Conservation (phyloP, 495 filamentous ascomycete species). For the Parachaetomium inaequale region DNA sequence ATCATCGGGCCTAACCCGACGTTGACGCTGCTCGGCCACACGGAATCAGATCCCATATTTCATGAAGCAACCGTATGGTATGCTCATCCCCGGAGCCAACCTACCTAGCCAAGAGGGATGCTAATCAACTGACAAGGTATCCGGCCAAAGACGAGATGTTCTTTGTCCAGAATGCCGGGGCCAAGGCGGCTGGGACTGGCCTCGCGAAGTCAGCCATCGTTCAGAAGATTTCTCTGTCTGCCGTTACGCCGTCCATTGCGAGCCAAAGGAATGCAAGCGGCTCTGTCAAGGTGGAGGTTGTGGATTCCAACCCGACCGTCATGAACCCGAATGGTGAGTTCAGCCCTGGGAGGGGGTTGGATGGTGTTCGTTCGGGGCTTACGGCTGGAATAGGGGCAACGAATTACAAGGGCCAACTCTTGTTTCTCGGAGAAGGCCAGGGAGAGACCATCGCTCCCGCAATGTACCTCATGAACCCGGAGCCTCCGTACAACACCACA, state of each 20-base stretch:
- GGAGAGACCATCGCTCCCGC: slow-evolving; percentile 42
- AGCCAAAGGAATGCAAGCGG: slow-evolving; percentile 41
- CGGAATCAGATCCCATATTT: slow-evolving; percentile 42
- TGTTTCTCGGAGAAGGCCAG: slow-evolving; percentile 48
- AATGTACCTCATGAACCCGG: slow-evolving; percentile 46
- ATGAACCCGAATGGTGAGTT: slow-evolving; percentile 50
- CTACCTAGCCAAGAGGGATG: too few species aligned
- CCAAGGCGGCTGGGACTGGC: slow-evolving; percentile 44
- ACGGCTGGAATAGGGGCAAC: slow-evolving; percentile 38
- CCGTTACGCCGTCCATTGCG: slow-evolving; percentile 38
- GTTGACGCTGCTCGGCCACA: slow-evolving; percentile 42
- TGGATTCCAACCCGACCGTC: slow-evolving; percentile 37
- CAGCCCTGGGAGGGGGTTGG: too few species aligned
- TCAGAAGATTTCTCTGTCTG: slow-evolving; percentile 45
- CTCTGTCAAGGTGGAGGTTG: slow-evolving; percentile 37
- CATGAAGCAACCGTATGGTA: slow-evolving; percentile 55
- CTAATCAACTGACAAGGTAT: slow-evolving; percentile 29
- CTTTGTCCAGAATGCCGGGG: slow-evolving; percentile 52
- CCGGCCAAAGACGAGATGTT: slow-evolving; percentile 49
- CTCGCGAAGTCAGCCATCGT: slow-evolving; percentile 50
- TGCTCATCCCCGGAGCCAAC: too few species aligned
- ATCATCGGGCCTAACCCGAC: slow-evolving; percentile 44
- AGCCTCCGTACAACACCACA: slow-evolving; percentile 49
- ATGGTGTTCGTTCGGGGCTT: background rate
- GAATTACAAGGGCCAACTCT: slow-evolving; percentile 45